Conservation (phyloP, 306 rosid genomes). For the Myrica gale region DNA sequence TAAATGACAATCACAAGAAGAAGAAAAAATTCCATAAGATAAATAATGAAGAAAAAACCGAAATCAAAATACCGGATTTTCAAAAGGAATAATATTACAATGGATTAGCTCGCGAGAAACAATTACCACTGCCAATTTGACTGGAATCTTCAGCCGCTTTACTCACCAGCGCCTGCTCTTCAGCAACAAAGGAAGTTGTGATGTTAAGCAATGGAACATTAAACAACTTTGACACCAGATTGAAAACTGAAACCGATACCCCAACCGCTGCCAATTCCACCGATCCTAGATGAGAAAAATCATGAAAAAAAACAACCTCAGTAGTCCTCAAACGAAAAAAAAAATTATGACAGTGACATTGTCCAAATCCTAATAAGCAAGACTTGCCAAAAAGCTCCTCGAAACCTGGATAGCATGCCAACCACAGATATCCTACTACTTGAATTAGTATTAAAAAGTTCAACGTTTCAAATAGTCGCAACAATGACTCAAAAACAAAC, state of each 20-base stretch:
- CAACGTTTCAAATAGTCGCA: background rate
- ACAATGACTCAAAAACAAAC: background rate
- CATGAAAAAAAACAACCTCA: slow-evolving; percentile 7
- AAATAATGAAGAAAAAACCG: slow-evolving; percentile 10
- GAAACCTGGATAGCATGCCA: background rate
- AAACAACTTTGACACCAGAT: slow-evolving; percentile 77
- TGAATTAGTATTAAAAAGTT: background rate
- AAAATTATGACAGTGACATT: background rate
- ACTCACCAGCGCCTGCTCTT: slow-evolving; percentile 62
- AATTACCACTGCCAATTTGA: slow-evolving; percentile 40
- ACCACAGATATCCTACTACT: background rate
- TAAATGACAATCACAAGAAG: slow-evolving; percentile 28
- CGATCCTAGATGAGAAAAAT: slow-evolving; percentile 56
- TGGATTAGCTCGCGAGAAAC: background rate
- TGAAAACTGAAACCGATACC: slow-evolving; percentile 79
- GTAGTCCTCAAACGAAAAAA: too few relatives aligned
- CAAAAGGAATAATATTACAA: slow-evolving; percentile 11
- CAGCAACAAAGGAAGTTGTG: slow-evolving; percentile 94
- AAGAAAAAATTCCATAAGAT: slow-evolving; percentile 12
- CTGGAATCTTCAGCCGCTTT: slow-evolving; percentile 32
- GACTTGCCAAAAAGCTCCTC: background rate
- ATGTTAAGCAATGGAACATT: slow-evolving; percentile 77
- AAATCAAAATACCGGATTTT: slow-evolving; percentile 11
- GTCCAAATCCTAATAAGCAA: background rate
- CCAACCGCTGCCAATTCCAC: slow-evolving; percentile 94